These are phyloP conservation scores for Penicillium ucsense DNA, from an alignment of 495 filamentous ascomycete genomes.

Conservation along the genomic window DNA sequence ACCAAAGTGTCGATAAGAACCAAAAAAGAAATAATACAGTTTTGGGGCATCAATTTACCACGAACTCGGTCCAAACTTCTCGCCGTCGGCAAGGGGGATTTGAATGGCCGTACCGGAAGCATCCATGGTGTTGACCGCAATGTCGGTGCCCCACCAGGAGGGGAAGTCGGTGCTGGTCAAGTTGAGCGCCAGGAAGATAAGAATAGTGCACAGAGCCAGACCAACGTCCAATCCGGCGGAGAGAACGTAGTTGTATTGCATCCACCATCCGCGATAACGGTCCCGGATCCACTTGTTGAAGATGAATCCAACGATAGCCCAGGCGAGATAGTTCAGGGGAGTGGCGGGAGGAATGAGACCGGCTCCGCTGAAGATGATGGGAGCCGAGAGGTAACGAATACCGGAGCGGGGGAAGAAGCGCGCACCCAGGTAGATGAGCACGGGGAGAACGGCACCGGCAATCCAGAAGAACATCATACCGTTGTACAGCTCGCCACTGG, in stretches of 20 bases:
- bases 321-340: constrained; percentile 46
- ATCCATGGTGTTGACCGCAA: constrained; percentile 37
- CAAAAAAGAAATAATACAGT: too few species aligned
- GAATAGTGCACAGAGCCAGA: constrained; percentile 52
- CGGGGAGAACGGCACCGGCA: constrained; percentile 35
- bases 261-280: constrained; percentile 60
- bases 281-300: constrained; percentile 60
- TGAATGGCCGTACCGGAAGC: constrained; percentile 27
- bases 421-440: constrained; percentile 37
- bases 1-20: too few species aligned
- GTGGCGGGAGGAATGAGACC: constrained; percentile 42
- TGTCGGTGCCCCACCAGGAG: constrained; percentile 57
- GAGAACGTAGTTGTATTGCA: constrained; percentile 69
- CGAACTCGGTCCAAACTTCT: constrained; percentile 49
- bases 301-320: constrained; percentile 56
- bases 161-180: constrained; percentile 42
- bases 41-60: constrained; percentile 21
- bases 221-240: constrained; percentile 65
- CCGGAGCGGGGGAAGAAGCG: constrained; percentile 32
- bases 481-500: constrained; percentile 35
- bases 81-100: constrained; percentile 25
- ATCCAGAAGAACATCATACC: constrained; percentile 43
- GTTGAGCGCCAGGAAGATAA: constrained; percentile 62
- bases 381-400: constrained; percentile 35
- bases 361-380: constrained; percentile 40